phyloP scores from a whole-genome alignment of 768 basidiomycete species.

The Cantharellus cinnabarinus region DNA sequence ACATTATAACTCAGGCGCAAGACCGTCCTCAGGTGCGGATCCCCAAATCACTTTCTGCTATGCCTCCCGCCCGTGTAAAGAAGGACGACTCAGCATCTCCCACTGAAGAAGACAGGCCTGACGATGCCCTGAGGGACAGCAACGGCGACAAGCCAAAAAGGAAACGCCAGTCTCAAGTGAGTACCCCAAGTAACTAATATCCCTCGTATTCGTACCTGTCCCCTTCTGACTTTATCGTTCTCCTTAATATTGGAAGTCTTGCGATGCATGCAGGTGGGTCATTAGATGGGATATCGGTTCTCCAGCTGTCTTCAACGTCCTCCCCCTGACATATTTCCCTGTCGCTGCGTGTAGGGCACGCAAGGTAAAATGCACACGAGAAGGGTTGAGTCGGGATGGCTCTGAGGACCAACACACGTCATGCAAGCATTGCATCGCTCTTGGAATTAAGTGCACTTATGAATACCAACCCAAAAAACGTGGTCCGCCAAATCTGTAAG shows the following conservation, averaged over 20 bases:
- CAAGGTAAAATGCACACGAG: conserved; percentile 62
- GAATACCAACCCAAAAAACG: conserved; percentile 88
- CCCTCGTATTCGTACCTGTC: not conserved
- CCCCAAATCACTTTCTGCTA: conserved; percentile 14
- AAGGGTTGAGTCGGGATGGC: conserved; percentile 25
- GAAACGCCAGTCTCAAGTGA: conserved; percentile 78
- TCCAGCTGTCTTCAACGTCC: no score
- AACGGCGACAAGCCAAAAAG: conserved; percentile 39
- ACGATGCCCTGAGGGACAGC: conserved; percentile 19
- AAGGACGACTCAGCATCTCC: conserved; percentile 46
- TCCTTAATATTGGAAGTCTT: not conserved
- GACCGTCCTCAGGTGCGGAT: not conserved
- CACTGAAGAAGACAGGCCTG: conserved; percentile 30
- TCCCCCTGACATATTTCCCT: not conserved
- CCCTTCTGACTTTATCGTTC: not conserved
- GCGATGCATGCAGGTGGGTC: not conserved
- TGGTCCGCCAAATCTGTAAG: conserved; percentile 75
- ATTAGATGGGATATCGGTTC: no score
- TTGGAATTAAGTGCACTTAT: conserved; percentile 72
- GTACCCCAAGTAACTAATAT: conserved; percentile 15
- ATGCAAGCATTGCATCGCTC: conserved; percentile 72
- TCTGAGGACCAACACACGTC: conserved; percentile 45
- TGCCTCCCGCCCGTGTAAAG: conserved; percentile 50
- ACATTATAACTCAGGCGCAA: no score
- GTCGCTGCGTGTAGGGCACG: conserved; percentile 69